phyloP scores from a whole-genome alignment of 2,329 filamentous ascomycete species.

The Penicillium sp. region DNA sequence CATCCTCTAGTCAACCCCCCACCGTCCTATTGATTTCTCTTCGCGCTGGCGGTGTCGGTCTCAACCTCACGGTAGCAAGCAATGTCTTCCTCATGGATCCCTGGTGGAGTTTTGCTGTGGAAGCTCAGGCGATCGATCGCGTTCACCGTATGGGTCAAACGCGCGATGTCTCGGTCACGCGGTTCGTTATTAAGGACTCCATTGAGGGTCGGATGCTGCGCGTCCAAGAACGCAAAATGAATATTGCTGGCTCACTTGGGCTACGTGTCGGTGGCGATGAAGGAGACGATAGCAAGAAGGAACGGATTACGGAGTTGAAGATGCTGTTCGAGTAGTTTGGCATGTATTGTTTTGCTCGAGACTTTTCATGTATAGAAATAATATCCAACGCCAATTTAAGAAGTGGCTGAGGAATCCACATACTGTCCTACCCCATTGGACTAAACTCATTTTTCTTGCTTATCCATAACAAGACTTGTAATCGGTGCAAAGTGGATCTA shows the following conservation, averaged over 20 bases:
- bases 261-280: constrained; percentile 93
- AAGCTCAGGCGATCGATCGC: constrained; percentile 95
- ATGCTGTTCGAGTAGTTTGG: constrained; percentile 64
- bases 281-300: constrained; percentile 87
- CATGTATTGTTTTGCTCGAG: background rate
- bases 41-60: constrained; percentile 85
- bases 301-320: constrained; percentile 90
- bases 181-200: constrained; percentile 86
- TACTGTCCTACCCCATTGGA: too few species aligned
- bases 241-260: constrained; percentile 85
- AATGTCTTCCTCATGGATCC: constrained; percentile 99
- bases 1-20: constrained; percentile 25
- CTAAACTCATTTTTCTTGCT: too few species aligned
- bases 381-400: too few species aligned
- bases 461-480: too few species aligned
- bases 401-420: too few species aligned
- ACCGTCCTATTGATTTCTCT: constrained; percentile 76
- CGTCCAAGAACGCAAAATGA: constrained; percentile 87
- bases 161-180: constrained; percentile 76
- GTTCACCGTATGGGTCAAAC: constrained; percentile 97
- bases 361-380: too few species aligned
- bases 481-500: too few species aligned
- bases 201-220: constrained; percentile 94
- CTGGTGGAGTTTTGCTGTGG: constrained; percentile 98
- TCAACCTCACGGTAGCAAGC: constrained; percentile 87